A percentile compares a stretch with the other conserved stretches of the same genome.
Conservation (phyloP, 768 basidiomycete genomes). For the Panus rudis region DNA sequence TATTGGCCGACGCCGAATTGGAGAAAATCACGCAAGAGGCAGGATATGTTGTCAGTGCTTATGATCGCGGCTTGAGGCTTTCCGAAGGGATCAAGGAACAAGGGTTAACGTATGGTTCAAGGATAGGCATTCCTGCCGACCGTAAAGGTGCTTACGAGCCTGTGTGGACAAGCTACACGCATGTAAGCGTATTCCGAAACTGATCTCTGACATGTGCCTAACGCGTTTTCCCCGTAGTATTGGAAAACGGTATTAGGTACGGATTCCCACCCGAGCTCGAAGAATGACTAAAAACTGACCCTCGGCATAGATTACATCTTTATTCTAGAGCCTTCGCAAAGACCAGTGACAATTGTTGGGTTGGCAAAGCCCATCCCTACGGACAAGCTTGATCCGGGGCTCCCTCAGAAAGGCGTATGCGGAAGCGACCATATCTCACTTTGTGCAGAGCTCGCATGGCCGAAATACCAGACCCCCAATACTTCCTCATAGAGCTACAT, state of each 20-base stretch:
- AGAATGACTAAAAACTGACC: constrained; percentile 5
- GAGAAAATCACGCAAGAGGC: constrained; percentile 34
- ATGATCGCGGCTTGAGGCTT: constrained; percentile 44
- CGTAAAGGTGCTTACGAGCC: constrained; percentile 64
- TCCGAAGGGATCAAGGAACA: constrained; percentile 12
- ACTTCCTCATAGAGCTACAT: too few species aligned
- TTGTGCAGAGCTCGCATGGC: constrained; percentile 49
- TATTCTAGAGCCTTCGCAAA: constrained; percentile 42
- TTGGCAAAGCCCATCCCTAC: constrained; percentile 57
- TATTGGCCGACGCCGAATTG: constrained; percentile 58
- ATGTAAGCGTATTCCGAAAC: constrained; percentile 12
- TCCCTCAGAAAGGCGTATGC: constrained; percentile 74
- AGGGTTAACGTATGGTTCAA: constrained; percentile 42
- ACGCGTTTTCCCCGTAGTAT: constrained; percentile 34
- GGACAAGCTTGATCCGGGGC: constrained; percentile 56
- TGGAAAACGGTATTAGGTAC: constrained; percentile 79
- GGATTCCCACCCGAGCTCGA: constrained; percentile 10
- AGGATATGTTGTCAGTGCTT: constrained; percentile 52
- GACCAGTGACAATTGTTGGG: constrained; percentile 33
- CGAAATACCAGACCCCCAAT: neutral
- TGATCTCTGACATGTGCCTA: neutral
- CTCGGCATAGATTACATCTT: constrained; percentile 93
- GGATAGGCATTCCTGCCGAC: constrained; percentile 32
- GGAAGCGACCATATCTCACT: constrained; percentile 87
- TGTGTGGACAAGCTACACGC: constrained; percentile 81